Evolutionary conservation across 345 rosid genomes (phyloP), one percentile per base, ranked within the genome.

Genomic region (Murraya koenigii): DNA sequence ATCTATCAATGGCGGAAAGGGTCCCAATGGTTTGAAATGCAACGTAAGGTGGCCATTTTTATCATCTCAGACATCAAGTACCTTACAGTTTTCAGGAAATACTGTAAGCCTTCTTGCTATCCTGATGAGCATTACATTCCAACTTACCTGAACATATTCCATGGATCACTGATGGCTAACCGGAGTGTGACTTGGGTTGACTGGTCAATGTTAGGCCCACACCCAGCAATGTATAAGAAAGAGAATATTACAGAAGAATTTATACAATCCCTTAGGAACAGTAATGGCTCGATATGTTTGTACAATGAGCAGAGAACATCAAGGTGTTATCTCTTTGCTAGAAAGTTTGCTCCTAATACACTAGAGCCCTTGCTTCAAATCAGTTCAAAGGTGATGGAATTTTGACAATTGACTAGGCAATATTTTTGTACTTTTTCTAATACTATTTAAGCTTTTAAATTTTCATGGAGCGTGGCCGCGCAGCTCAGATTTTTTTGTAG

Each of bases 91-190:
- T 93, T 95, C 87, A 89, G 82, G 78, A 89, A 85, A 71, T 90
- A 85, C 68, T 95, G 98, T 66, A 86, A 75, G 85, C 98, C 98
- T 56, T 97, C 97, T 54, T 95, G 98, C 85, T 93, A 93, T 69
- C 97, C 98, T 0, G 98, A 95, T 30, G 98, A 95, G 80, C 98
- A 95, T 85, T 95, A 89, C 84, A 86, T 95, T 68, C 94, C 97
- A 0, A 95, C 98, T 33, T 89, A 81, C 83, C 69, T 93, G 72
- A 90, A 95, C 88, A 93, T 95, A 85, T 89, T 91, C 85, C 91
- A 93, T 1, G 97, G 97, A 61, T 77, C 90, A 5, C 75, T 83
- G 59, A 93, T 80, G 71, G 87, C 97, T 0, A 95, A 95, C 66
- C 84, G 97, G 77, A 90, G 84, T 0, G 93, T 93, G 71, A 95